Percentiles rank a stretch among this genome's conserved stretches.
phyloP scores from a whole-genome alignment of 1,139 yeast genomes.

The Taphrina sp. region DNA sequence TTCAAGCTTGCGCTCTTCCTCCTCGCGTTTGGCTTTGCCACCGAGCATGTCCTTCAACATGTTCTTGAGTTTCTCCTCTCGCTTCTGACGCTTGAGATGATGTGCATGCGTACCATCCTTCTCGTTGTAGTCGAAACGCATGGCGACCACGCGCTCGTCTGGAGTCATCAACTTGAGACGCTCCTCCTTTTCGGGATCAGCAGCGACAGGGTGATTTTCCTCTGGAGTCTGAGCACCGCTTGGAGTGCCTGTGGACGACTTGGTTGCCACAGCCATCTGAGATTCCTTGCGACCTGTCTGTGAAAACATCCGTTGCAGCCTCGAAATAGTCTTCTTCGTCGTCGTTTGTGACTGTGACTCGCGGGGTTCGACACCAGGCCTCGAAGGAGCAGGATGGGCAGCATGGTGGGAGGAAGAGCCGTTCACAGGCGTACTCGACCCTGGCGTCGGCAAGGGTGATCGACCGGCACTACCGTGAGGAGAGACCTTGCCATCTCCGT shows the following conservation, averaged over 20 bases:
- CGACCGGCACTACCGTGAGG: no score
- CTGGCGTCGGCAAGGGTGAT: no score
- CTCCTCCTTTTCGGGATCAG: constrained; percentile 16
- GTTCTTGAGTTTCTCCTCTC: constrained; percentile 83
- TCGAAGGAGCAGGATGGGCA: no score
- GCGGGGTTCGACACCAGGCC: background rate
- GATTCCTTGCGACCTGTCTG: constrained; percentile 30
- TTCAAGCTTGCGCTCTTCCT: constrained; percentile 58
- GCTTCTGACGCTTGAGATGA: constrained; percentile 66
- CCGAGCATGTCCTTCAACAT: constrained; percentile 72
- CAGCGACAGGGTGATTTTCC: constrained; percentile 8
- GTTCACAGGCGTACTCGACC: no score
- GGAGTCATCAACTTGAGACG: constrained; percentile 23
- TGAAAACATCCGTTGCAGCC: constrained; percentile 36
- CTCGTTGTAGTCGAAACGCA: constrained; percentile 28
- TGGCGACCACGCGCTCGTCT: constrained; percentile 11
- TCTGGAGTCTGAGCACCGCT: constrained; percentile 12
- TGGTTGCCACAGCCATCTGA: constrained; percentile 10
- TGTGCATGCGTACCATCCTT: constrained; percentile 73
- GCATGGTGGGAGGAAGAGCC: no score
- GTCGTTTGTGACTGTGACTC: constrained; percentile 41
- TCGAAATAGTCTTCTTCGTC: constrained; percentile 31
- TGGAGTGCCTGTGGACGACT: constrained; percentile 1
- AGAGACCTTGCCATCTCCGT: no score
- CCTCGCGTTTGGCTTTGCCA: constrained; percentile 47